Evolutionary conservation across 768 basidiomycete species (phyloP).

Genomic region (Neoboletus brunneissimus): DNA sequence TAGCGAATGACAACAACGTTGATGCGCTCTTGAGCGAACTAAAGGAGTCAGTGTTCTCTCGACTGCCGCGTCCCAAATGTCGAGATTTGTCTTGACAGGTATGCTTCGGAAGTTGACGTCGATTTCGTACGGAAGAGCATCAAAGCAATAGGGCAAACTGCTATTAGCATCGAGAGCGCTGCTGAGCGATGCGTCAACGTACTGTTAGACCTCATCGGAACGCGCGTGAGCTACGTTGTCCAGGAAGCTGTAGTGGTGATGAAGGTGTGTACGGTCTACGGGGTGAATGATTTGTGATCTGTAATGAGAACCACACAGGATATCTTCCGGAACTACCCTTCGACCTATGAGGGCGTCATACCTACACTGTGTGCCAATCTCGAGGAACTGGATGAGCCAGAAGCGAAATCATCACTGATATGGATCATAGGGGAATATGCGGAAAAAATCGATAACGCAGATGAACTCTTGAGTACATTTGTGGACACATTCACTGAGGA

Average conservation of each 20-base stretch:
- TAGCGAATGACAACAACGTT: conserved; percentile 88
- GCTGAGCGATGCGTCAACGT: conserved; percentile 96
- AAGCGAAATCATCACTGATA: conserved; percentile 95
- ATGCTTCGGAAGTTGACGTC: conserved; percentile 96
- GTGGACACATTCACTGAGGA: conserved; percentile 94
- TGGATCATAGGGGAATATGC: conserved; percentile 99
- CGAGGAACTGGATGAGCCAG: conserved; percentile 96
- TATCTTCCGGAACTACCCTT: conserved; percentile 97
- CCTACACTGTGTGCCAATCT: conserved; percentile 97
- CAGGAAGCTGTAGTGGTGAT: conserved; percentile 98
- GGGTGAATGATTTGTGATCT: neutral
- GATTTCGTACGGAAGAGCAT: conserved; percentile 96
- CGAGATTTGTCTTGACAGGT: conserved; percentile 45
- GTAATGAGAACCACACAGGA: conserved; percentile 52
- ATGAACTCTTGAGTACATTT: conserved; percentile 85
- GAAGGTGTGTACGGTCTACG: conserved; percentile 59
- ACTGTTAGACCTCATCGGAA: conserved; percentile 86
- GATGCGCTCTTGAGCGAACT: conserved; percentile 93
- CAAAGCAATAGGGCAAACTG: conserved; percentile 94
- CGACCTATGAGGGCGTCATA: conserved; percentile 94
- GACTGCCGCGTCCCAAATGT: neutral
- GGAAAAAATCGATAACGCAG: conserved; percentile 95
- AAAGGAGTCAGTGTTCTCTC: conserved; percentile 71
- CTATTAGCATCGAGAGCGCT: conserved; percentile 89
- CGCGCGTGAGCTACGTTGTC: conserved; percentile 94